phyloP scores from a whole-genome alignment of 23 red algal species.

The Gracilariopsis chorda region DNA sequence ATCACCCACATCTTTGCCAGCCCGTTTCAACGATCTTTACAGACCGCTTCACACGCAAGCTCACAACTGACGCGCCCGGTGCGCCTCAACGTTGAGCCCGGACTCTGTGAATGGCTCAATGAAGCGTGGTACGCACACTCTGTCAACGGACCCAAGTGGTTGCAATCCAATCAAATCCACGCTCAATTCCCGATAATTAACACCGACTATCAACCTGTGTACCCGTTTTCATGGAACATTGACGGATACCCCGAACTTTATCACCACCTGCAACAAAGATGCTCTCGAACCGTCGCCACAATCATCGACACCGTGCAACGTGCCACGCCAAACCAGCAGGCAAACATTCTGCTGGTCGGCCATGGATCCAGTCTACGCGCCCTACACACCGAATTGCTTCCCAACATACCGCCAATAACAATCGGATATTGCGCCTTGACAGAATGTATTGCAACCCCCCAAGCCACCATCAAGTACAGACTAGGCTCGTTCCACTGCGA shows the following conservation, averaged over 20 bases:
- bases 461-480: background rate
- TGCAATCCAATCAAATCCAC: background rate
- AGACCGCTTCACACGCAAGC: conserved; percentile 1
- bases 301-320: background rate
- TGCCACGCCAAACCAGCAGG: background rate
- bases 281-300: background rate
- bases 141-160: conserved; percentile 9
- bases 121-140: conserved; percentile 7
- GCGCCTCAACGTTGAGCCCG: conserved; percentile 25
- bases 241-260: conserved; percentile 13
- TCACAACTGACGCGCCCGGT: background rate
- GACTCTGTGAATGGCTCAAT: conserved; percentile 51
- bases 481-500: background rate
- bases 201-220: background rate
- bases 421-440: background rate
- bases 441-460: background rate
- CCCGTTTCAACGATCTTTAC: conserved; percentile 34
- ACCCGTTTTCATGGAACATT: conserved; percentile 7
- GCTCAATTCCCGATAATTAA: background rate
- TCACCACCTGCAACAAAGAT: background rate
- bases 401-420: background rate
- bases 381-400: background rate
- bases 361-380: conserved; percentile 17
- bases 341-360: conserved; percentile 51
- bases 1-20: conserved; percentile 22